Conservation (phyloP, 2,329 filamentous ascomycete species). For the Aulographum hederae region DNA sequence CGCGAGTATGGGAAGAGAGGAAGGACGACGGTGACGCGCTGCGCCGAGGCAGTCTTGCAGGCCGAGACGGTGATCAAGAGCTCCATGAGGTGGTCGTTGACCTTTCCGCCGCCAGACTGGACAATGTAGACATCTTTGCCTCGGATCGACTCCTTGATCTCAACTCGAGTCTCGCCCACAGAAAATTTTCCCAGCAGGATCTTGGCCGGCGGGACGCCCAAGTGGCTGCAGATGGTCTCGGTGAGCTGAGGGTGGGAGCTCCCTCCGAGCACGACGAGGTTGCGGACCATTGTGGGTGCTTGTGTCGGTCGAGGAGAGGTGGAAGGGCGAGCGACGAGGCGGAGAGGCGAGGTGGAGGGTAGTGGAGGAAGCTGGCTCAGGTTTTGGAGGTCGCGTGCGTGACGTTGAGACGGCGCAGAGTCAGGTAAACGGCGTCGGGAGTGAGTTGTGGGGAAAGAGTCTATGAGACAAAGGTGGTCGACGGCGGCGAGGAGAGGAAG, state of each 20-base stretch:
- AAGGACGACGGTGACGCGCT: slow-evolving; percentile 80
- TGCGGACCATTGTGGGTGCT: slow-evolving; percentile 56
- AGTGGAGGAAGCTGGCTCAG: too few relatives aligned
- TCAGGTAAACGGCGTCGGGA: too few relatives aligned
- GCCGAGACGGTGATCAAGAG: slow-evolving; percentile 97
- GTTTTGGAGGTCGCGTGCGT: too few relatives aligned
- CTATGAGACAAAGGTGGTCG: too few relatives aligned
- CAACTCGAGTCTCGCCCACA: slow-evolving; percentile 83
- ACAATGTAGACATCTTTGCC: slow-evolving; percentile 99
- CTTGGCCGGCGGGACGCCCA: slow-evolving; percentile 71
- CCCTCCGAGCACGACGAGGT: slow-evolving; percentile 84
- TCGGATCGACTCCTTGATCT: slow-evolving; percentile 90
- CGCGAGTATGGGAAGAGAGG: slow-evolving; percentile 94
- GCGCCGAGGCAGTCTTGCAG: slow-evolving; percentile 86
- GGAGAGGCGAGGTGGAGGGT: too few relatives aligned
- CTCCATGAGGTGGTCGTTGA: slow-evolving; percentile 94
- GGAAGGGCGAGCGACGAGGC: too few relatives aligned
- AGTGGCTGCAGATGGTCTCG: slow-evolving; percentile 70
- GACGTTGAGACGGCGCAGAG: too few relatives aligned
- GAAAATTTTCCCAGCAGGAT: slow-evolving; percentile 84
- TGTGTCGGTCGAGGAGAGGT: too few relatives aligned
- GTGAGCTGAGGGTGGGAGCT: slow-evolving; percentile 82
- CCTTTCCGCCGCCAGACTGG: slow-evolving; percentile 76
- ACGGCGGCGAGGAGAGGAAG: too few relatives aligned
- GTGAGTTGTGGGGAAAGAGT: too few relatives aligned